Conservation (phyloP, 2,329 filamentous ascomycete genomes). For the Trichoderma endophyticum region DNA sequence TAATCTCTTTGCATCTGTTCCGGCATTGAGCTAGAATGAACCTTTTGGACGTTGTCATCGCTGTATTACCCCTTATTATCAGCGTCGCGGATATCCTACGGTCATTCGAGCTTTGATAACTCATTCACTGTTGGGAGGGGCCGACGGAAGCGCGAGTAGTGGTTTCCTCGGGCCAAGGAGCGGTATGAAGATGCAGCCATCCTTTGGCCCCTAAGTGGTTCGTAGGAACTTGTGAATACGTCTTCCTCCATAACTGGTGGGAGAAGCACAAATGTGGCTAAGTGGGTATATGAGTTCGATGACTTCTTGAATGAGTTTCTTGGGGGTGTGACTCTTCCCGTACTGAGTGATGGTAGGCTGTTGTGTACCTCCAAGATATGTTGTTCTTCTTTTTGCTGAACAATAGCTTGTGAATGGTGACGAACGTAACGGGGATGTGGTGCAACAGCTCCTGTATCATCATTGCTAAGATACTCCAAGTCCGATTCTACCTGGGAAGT, state of each 20-base stretch:
- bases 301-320: background rate
- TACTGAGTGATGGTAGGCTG: background rate
- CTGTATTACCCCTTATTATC: background rate
- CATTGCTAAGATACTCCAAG: background rate
- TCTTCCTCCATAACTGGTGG: background rate
- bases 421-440: no score
- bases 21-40: no score
- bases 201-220: background rate
- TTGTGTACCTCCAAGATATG: background rate
- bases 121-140: conserved; percentile 2
- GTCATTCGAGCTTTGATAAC: background rate
- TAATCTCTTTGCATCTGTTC: background rate
- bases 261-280: background rate
- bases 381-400: background rate
- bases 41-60: background rate
- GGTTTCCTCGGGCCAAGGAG: background rate
- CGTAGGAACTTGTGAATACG: background rate
- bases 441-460: background rate
- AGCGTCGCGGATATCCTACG: background rate
- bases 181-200: background rate
- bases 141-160: background rate
- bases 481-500: background rate
- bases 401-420: background rate
- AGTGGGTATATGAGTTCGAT: background rate
- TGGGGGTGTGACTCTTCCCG: background rate